Evolutionary conservation across 805 yeast genomes (phyloP).

Genomic region (Pichia kluyveri): DNA sequence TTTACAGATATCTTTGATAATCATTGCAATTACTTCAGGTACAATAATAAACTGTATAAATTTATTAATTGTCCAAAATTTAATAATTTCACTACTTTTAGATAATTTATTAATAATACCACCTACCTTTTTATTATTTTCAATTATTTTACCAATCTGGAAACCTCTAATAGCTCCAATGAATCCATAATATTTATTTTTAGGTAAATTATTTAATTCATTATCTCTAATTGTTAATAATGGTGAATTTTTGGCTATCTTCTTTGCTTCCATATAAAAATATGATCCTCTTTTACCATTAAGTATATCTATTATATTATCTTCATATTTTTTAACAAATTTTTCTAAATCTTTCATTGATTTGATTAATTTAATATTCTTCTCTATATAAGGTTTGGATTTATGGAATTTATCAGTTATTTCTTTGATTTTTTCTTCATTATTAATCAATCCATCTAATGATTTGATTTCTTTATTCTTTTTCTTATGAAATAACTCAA

Average conservation of each 20-base stretch:
- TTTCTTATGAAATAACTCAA: background rate
- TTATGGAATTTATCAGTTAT: slow-evolving; percentile 12
- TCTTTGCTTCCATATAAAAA: slow-evolving; percentile 43
- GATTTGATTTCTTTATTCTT: background rate
- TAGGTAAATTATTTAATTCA: slow-evolving; percentile 39
- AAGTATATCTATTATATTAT: slow-evolving; percentile 15
- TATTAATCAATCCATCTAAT: background rate
- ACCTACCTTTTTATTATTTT: slow-evolving; percentile 19
- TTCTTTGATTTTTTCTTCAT: slow-evolving; percentile 6
- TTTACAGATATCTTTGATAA: slow-evolving; percentile 39
- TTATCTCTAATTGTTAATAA: slow-evolving; percentile 35
- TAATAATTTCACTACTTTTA: slow-evolving; percentile 34
- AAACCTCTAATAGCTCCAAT: slow-evolving; percentile 52
- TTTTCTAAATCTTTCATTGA: too few species aligned
- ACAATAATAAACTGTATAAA: slow-evolving; percentile 53
- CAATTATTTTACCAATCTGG: slow-evolving; percentile 36
- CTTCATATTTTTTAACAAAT: background rate
- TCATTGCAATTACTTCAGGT: slow-evolving; percentile 47
- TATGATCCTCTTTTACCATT: slow-evolving; percentile 36
- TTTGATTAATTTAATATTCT: too few species aligned
- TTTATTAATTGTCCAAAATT: slow-evolving; percentile 52
- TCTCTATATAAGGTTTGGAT: slow-evolving; percentile 7
- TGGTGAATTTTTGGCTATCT: slow-evolving; percentile 29
- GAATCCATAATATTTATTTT: slow-evolving; percentile 48
- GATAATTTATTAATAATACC: slow-evolving; percentile 21